Base-by-base conservation (phyloP, 1,284 basidiomycete species). In the Blastosporella zonata region DNA sequence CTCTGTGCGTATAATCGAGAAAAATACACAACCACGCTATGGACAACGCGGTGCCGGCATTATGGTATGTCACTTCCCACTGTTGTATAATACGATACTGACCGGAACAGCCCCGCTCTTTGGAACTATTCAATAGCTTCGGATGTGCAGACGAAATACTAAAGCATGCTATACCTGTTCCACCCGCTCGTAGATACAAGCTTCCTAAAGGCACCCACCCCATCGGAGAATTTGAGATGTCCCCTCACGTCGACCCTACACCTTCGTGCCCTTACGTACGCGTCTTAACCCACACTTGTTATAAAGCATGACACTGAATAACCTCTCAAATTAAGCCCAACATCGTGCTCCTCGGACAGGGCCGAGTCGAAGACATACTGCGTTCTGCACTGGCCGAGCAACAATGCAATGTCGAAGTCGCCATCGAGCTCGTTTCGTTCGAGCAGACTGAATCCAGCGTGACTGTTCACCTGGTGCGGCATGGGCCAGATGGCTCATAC, bases 1-100 rank as follows among this genome's bases (percentile, higher is more conserved):
- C 10, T 62, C 70, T n/a, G 66, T 73, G 12, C 65, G 67, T 5
- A 64, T 73, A 31, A 69, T 73, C 29, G 70, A 74, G 41, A 73
- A 73, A 53, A 61, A 56, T 41, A 43, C 56, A 1, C 52, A 55
- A n/a, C 63, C 65, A 6, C 57, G 65, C 27, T 53, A 62, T 12
- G 70, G 71, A 1, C 63, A 67, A 41, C 63, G 67, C 1, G 70
- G 69, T 1, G 59, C 67, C 4, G 69, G 65, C 27, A 63, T 73
- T 22, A 68, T 67, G 64, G 69, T 68, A 25, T n/a, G 45, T 17
- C 4, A 13, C 15, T 45, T 3, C 18, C 8, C 13, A 13, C 20
- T 41, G 10, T 9, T 9, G 34, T 25, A 2, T 8, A 17, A 27
- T 21, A 9, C 2, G 4, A 38, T 21, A 9, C 47, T 37, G 18